Evolutionary conservation across 805 yeast genomes (phyloP).

Genomic region (Schizosaccharomyces octosporus): DNA sequence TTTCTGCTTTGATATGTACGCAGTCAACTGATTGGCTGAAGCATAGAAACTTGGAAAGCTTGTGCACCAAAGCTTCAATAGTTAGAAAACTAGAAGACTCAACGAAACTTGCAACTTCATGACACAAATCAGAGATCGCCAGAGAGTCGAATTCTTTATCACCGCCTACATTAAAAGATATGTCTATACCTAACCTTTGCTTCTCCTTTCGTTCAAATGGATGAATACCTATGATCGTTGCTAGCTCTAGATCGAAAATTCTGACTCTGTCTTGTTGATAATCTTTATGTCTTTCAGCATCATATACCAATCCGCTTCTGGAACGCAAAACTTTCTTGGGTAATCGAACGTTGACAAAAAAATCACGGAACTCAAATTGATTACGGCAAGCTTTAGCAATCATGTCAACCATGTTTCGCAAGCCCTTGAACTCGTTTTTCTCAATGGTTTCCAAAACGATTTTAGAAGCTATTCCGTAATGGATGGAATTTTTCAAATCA

Average conservation of each 20-base stretch:
- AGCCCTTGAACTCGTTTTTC: neutral
- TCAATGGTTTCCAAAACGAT: constrained; percentile 18
- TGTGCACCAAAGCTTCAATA: constrained; percentile 69
- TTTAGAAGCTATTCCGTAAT: constrained; percentile 11
- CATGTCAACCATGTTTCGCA: neutral
- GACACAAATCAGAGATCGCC: constrained; percentile 17
- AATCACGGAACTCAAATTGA: neutral
- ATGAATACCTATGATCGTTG: constrained; percentile 79
- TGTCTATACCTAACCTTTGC: constrained; percentile 46
- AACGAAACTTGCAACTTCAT: constrained; percentile 31
- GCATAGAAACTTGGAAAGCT: constrained; percentile 36
- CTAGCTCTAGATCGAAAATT: constrained; percentile 22
- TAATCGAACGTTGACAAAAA: neutral
- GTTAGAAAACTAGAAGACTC: constrained; percentile 68
- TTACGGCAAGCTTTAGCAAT: neutral
- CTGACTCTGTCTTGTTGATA: neutral
- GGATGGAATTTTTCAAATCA: constrained; percentile 11
- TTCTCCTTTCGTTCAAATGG: constrained; percentile 64
- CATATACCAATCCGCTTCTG: neutral
- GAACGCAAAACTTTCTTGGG: neutral
- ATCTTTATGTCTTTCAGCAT: neutral
- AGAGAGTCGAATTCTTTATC: constrained; percentile 15
- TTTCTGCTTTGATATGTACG: constrained; percentile 36
- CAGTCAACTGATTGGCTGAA: constrained; percentile 17
- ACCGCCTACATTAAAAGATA: constrained; percentile 19